phyloP scores from a whole-genome alignment of 768 basidiomycete species.

The Leccinum broughii region DNA sequence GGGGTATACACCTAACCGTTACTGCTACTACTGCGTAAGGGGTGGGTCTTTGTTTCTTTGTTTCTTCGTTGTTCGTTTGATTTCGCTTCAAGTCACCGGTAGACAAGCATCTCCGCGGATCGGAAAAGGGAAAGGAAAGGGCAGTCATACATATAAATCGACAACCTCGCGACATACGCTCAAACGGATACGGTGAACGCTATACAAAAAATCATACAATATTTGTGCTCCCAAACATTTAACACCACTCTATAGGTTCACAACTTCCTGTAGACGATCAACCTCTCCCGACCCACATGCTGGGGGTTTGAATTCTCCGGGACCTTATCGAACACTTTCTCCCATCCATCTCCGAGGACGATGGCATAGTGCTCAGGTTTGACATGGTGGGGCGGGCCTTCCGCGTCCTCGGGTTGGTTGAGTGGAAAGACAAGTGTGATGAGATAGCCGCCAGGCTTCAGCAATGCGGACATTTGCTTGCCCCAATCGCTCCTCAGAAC shows the following conservation, averaged over 20 bases:
- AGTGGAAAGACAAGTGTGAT: constrained; percentile 63
- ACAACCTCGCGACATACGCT: too few species aligned
- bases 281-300: constrained; percentile 49
- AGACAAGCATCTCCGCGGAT: too few species aligned
- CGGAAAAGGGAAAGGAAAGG: too few species aligned
- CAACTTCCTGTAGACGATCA: constrained; percentile 40
- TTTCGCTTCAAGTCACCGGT: too few species aligned
- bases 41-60: too few species aligned
- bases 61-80: too few species aligned
- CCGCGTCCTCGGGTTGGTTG: constrained; percentile 41
- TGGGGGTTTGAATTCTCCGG: constrained; percentile 44
- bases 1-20: not conserved
- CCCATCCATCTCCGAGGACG: constrained; percentile 50
- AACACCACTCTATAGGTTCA: not conserved
- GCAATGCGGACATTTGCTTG: constrained; percentile 49
- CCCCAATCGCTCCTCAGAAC: constrained; percentile 56
- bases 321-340: constrained; percentile 52
- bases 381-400: constrained; percentile 66
- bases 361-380: constrained; percentile 55
- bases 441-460: constrained; percentile 63
- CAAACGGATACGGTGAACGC: too few species aligned
- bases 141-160: too few species aligned
- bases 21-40: too few species aligned
- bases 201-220: too few species aligned
- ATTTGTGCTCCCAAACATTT: too few species aligned